Evolutionary conservation across 2,329 filamentous ascomycete genomes (phyloP), one percentile per base, ranked within the genome.

Genomic region (Penicillium griseofulvum): DNA sequence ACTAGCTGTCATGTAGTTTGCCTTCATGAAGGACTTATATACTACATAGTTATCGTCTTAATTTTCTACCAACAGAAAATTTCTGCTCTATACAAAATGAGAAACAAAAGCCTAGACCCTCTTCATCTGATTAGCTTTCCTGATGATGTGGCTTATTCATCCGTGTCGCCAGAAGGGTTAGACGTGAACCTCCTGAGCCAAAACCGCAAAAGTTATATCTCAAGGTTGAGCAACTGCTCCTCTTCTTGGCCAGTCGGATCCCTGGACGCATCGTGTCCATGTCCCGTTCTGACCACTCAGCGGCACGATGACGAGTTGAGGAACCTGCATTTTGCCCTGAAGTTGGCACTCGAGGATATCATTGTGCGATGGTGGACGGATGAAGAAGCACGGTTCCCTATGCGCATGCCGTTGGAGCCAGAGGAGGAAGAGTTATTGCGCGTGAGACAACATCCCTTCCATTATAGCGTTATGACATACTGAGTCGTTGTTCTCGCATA

Each of bases 321-420:
- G 9, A 42, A 54, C 4, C n/a, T 67, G 2, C 59, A 68, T 38
- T 56, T 59, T 33, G 57, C 66, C 3, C 52, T 70, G 14, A 52
- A 58, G 19, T 44, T 58, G 5, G 66, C 66, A 16, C 56, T 69
- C 7, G 58, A 57, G n/a, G 60, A 69, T 49, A 69, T 70, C 31
- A 60, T 70, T 4, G 58, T 66, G 24, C 49, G 68, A 56, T 71
- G 67, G 67, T 67, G 63, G 61, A 58, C 58, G 1, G 68, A 71
- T 42, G 9, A 33, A 0, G 41, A 59, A 9, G 63, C 67, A 2
- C 19, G 48, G 2, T 65, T 71, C 26, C 62, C 66, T 5, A 34
- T 47, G 9, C 54, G 64, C 3, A 68, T 70, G 68, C 67, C 68
- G 7, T 47, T 70, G 31, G 67, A 69, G 39, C 37, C 54, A 1